Evolutionary conservation across 2,329 filamentous ascomycete genomes (phyloP).

Genomic region (Pseudopithomyces chartarum): DNA sequence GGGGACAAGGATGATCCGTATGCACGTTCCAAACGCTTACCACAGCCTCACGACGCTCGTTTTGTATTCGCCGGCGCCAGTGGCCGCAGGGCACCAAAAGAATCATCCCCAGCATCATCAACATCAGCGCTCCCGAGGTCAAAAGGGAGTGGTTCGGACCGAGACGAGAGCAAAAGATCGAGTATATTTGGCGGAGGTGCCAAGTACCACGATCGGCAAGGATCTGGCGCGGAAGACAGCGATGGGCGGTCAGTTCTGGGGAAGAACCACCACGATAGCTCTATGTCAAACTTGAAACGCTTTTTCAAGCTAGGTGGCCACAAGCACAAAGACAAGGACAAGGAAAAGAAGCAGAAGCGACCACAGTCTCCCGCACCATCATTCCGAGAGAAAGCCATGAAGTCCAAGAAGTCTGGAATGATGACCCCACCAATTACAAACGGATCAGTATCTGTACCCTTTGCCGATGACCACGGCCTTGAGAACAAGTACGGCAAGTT

Average conservation of each 20-base stretch:
- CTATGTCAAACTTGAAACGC: slow-evolving; percentile 94
- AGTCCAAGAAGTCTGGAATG: slow-evolving; percentile 50
- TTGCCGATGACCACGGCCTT: slow-evolving; percentile 90
- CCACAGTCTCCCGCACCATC: slow-evolving; percentile 67
- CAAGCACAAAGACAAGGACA: slow-evolving; percentile 57
- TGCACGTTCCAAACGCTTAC: slow-evolving; percentile 77
- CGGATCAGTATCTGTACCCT: slow-evolving; percentile 65
- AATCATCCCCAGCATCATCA: slow-evolving; percentile 32
- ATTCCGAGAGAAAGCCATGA: slow-evolving; percentile 57
- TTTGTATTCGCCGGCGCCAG: slow-evolving; percentile 78
- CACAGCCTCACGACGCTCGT: slow-evolving; percentile 73
- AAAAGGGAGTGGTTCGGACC: slow-evolving; percentile 44
- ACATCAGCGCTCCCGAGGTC: slow-evolving; percentile 52
- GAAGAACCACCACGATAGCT: slow-evolving; percentile 63
- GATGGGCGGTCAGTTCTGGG: slow-evolving; percentile 28
- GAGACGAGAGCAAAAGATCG: slow-evolving; percentile 52
- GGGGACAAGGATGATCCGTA: slow-evolving; percentile 86
- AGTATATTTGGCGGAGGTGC: slow-evolving; percentile 59
- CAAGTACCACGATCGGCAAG: slow-evolving; percentile 55
- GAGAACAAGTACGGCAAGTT: slow-evolving; percentile 94
- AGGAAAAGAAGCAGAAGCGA: slow-evolving; percentile 53
- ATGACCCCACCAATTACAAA: slow-evolving; percentile 45
- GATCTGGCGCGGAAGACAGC: slow-evolving; percentile 44
- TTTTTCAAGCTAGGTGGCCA: slow-evolving; percentile 85
- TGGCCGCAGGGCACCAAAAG: slow-evolving; percentile 66